Base-by-base conservation (phyloP, 2,329 filamentous ascomycete genomes). In the Claviceps sorghi region DNA sequence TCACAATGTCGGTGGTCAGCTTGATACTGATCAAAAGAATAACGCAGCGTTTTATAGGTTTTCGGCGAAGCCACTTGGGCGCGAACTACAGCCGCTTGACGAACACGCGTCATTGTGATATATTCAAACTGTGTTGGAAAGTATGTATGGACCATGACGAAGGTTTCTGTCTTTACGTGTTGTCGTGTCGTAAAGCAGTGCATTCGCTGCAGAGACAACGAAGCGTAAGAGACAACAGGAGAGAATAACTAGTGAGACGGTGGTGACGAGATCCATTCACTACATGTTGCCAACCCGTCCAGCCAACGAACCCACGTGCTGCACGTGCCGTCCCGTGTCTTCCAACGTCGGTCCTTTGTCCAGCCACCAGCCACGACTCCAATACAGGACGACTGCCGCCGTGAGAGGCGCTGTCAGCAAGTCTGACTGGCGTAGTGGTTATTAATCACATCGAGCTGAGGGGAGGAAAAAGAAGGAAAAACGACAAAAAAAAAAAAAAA, bases 271-370 rank as follows among this genome's bases (percentile, higher is more conserved):
- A 11, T 9, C 17, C 17, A 6, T 21, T 21, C 32, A 26, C 5
- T 26, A 5, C 26, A 51, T 30, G 17, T 7, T 17, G 7, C 11
- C 34, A 34, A 32, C 10, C 19, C 22, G n/a, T 21, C 15, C 26
- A 15, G 45, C 45, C 45, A 36, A 49, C 29, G 29, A 48, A n/a
- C 4, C 26, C 41, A 36, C 51, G 51, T 46, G 47, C 32, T 45
- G 32, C 29, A 13, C 45, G 52, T 43, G 48, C 52, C 52, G 52
- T 53, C 52, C 52, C 52, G 48, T 42, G 30, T 44, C 40, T 40
- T 29, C 19, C 7, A 34, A 34, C 36, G 26, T 29, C 15, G 7
- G 43, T 46, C 43, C 17, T 44, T 3, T 26, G 42, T 26, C 13
- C 42, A 26, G 42, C 21, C 42, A 44, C 4, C 41, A 15, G 21